Percentiles rank a stretch among this genome's conserved stretches.
phyloP scores from a whole-genome alignment of 371 early-diverging fungal genomes.

The Circinella umbellata region DNA sequence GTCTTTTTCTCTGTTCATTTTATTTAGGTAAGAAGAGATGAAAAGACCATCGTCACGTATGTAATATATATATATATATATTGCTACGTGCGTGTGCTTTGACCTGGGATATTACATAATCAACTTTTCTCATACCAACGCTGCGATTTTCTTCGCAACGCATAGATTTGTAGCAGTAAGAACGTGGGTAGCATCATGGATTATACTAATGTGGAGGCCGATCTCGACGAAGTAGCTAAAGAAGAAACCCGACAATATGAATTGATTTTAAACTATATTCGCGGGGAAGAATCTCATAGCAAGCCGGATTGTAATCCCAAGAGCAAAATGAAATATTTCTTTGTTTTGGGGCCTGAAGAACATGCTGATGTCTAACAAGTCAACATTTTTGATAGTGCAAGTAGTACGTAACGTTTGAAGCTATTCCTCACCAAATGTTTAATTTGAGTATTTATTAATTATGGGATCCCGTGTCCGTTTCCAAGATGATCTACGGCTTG shows the following conservation, averaged over 20 bases:
- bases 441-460: slow-evolving; percentile 19
- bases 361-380: slow-evolving; percentile 26
- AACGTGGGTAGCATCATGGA: slow-evolving; percentile 66
- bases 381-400: slow-evolving; percentile 16
- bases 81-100: too few relatives aligned
- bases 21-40: too few relatives aligned
- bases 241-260: slow-evolving; percentile 27
- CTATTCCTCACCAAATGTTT: slow-evolving; percentile 18
- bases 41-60: too few relatives aligned
- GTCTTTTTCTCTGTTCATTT: too few relatives aligned
- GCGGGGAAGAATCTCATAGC: slow-evolving; percentile 52
- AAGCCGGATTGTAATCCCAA: slow-evolving; percentile 31
- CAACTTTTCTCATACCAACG: too few relatives aligned
- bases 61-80: too few relatives aligned
- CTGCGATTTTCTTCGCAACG: too few relatives aligned
- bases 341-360: slow-evolving; percentile 46
- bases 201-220: slow-evolving; percentile 45
- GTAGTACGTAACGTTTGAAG: slow-evolving; percentile 1
- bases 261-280: slow-evolving; percentile 60
- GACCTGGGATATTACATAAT: too few relatives aligned
- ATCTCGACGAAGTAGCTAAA: slow-evolving; percentile 19
- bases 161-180: slow-evolving; percentile 53
- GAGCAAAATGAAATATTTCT: slow-evolving; percentile 40
- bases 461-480: slow-evolving; percentile 9
- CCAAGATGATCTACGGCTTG: not conserved